phyloP scores from a whole-genome alignment of 805 yeast species.

The Alloascoidea africana region DNA sequence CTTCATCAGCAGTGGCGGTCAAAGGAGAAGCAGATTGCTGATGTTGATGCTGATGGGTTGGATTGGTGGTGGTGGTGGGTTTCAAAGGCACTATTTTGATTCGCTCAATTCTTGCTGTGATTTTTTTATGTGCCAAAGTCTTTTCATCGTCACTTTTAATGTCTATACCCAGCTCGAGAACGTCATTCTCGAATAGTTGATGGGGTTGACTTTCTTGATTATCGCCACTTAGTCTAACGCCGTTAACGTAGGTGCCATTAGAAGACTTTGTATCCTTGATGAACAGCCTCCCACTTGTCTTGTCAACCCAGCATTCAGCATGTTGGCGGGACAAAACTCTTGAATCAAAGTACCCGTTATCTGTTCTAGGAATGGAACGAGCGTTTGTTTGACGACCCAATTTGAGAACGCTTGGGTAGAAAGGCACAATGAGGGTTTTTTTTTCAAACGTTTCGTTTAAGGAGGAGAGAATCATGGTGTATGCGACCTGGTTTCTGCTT shows the following conservation, averaged over 20 bases:
- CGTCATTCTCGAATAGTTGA: conserved; percentile 64
- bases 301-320: conserved; percentile 75
- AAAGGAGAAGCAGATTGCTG: conserved; percentile 7
- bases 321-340: conserved; percentile 87
- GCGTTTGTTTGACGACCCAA: conserved; percentile 74
- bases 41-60: not conserved
- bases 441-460: conserved; percentile 71
- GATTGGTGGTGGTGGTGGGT: conserved; percentile 9
- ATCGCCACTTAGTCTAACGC: conserved; percentile 46
- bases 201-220: conserved; percentile 32
- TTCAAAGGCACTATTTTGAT: conserved; percentile 39
- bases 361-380: conserved; percentile 35
- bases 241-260: conserved; percentile 89
- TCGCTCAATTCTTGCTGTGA: conserved; percentile 69
- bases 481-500: too few relatives aligned
- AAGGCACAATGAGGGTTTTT: conserved; percentile 68
- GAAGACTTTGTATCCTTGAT: conserved; percentile 81
- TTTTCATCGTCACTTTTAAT: conserved; percentile 30
- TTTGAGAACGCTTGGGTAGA: conserved; percentile 67
- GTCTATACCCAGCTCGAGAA: conserved; percentile 89
- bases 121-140: conserved; percentile 66
- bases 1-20: not conserved
- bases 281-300: conserved; percentile 45
- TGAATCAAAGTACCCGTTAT: conserved; percentile 90
- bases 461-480: too few relatives aligned